These are phyloP conservation scores for Ustilago curta DNA, from an alignment of 1,284 basidiomycete genomes.

Conservation along the genomic window DNA sequence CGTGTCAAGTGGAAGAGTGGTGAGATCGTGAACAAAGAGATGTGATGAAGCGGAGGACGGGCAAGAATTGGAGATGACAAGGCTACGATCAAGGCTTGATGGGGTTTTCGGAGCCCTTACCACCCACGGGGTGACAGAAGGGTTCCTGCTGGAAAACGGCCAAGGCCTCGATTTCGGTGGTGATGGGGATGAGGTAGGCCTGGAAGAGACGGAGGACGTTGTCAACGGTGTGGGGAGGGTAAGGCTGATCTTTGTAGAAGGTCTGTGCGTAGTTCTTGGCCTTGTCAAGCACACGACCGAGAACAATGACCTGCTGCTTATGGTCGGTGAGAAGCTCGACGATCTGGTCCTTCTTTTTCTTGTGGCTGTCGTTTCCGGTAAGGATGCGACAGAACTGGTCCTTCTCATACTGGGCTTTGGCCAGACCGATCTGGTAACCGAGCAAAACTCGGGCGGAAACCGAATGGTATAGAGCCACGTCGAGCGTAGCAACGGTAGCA, in stretches of 20 bases:
- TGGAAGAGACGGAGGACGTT: conserved; percentile 31
- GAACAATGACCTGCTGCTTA: conserved; percentile 19
- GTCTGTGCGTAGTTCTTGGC: conserved; percentile 2
- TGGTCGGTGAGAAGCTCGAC: neutral
- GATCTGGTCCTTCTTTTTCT: neutral
- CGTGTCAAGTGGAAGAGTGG: neutral
- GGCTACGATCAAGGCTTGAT: neutral
- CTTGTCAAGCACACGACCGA: conserved; percentile 18
- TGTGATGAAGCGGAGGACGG: neutral
- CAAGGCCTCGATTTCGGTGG: conserved; percentile 16
- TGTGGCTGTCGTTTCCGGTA: neutral
- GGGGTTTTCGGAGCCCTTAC: neutral
- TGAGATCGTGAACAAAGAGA: neutral
- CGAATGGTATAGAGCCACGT: conserved; percentile 10
- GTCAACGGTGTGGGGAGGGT: neutral
- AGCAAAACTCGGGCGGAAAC: conserved; percentile 12
- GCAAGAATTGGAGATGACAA: neutral
- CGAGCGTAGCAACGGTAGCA: neutral
- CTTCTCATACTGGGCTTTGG: conserved; percentile 16
- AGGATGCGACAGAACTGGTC: conserved; percentile 11
- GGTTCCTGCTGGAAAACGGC: conserved; percentile 6
- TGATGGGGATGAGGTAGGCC: conserved; percentile 41
- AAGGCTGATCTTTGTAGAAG: neutral
- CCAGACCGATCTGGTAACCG: conserved; percentile 16
- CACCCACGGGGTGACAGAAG: neutral